These are phyloP conservation scores for Corymbia calophylla DNA, from an alignment of 441 rosid species.

Conservation along the genomic window DNA sequence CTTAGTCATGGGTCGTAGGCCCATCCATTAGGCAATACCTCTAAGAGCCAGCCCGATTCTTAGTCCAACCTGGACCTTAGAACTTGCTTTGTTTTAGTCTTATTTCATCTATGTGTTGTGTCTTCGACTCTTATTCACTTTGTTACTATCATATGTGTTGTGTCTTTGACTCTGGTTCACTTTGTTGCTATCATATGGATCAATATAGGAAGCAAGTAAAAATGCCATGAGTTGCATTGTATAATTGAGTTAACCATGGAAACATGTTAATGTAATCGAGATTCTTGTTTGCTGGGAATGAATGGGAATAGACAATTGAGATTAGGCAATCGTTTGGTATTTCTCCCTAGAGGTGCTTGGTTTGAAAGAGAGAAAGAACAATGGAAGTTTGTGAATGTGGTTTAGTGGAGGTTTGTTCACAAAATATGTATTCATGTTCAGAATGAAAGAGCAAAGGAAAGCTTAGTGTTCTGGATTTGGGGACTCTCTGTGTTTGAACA, in stretches of 20 bases:
- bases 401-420: background rate
- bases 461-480: background rate
- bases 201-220: background rate
- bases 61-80: too few species aligned
- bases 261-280: background rate
- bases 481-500: background rate
- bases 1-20: too few species aligned
- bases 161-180: background rate
- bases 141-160: too few species aligned
- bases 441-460: background rate
- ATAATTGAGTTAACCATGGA: background rate
- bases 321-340: background rate
- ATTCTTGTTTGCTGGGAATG: background rate
- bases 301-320: background rate
- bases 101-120: background rate
- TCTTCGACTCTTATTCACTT: too few species aligned
- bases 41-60: too few species aligned
- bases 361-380: background rate
- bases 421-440: background rate
- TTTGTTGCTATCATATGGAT: background rate
- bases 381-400: background rate
- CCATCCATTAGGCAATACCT: too few species aligned
- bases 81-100: background rate
- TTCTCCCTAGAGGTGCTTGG: background rate
- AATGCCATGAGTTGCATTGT: background rate